Base-by-base conservation (phyloP, 768 basidiomycete genomes). In the Phylloporus sp. region DNA sequence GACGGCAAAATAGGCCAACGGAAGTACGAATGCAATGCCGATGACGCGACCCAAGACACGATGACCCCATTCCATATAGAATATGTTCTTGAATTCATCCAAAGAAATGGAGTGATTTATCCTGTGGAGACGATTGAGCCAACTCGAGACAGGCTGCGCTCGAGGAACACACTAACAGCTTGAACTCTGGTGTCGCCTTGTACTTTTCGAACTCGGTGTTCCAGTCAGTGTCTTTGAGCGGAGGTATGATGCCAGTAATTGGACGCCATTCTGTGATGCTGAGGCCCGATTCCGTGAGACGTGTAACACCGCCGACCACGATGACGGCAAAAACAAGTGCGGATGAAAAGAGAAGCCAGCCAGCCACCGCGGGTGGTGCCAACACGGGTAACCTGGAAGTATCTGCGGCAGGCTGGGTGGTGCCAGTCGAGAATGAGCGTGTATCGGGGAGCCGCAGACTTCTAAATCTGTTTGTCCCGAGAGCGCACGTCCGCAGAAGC, bases 261-360 rank as follows among this genome's bases (percentile, higher is more conserved):
- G 95, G 94, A 46, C 81, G 79, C 97, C 97, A 99, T 77, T 99
- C 97, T 22, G 94, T 97, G 68, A 99, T 99, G 67, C 92, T 95
- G 53, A 99, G 74, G 13, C 97, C 97, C 15, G 93, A 95, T 71
- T 99, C 97, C 2, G 97, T 99, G 53, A 99, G 80, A 38, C 97
- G 87, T 3, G 97, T 99, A 53, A 99, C 80, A 9, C 95, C 97
- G 26, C 97, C 97, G 5, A 99, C 90, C 47, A 98, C 86, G 60
- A 98, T 85, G 65, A 99, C 91, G 18, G 84, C 86, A 58, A 98
- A 87, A 22, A 95, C 92, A 28, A 99, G 74, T 5, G 81, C 82
- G 1, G 93, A 88, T 15, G 92, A 95, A 45, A 80, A 66, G 62
- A 95, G 77, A 16, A 99, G 81, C 93, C 95, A 97, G 52, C 79